Conservation (phyloP, 352 stramenopile genomes). For the Paralagenidium karlingii region DNA sequence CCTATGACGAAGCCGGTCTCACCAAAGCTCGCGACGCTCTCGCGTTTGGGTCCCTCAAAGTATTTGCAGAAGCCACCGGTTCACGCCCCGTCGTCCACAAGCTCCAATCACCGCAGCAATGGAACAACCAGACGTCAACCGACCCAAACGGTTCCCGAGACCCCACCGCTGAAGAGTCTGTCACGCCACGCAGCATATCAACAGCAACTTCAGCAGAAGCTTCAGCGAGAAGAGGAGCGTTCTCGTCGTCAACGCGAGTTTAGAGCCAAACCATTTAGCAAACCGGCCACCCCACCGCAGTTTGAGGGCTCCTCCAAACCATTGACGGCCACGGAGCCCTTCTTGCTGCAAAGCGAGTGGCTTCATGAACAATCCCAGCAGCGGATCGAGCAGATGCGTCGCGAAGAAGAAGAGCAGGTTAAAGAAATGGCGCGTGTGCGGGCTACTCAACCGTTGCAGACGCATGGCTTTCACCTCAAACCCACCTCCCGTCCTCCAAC, state of each 20-base stretch:
- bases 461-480: slow-evolving; percentile 10
- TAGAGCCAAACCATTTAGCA: slow-evolving; percentile 51
- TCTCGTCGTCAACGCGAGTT: slow-evolving; percentile 44
- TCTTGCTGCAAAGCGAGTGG: slow-evolving; percentile 36
- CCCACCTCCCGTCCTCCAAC: slow-evolving; percentile 25
- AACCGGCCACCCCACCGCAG: slow-evolving; percentile 30
- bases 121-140: not conserved
- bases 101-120: not conserved
- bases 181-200: slow-evolving; percentile 61
- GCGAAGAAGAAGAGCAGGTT: slow-evolving; percentile 36
- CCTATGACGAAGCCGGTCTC: slow-evolving; percentile 25
- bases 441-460: slow-evolving; percentile 13
- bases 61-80: too few relatives aligned
- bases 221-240: slow-evolving; percentile 44
- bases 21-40: slow-evolving; percentile 28
- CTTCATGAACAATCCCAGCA: slow-evolving; percentile 44
- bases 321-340: slow-evolving; percentile 53
- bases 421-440: slow-evolving; percentile 31
- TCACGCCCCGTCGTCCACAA: too few relatives aligned
- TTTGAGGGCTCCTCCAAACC: slow-evolving; percentile 66
- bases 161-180: slow-evolving; percentile 55
- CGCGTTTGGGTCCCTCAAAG: too few relatives aligned
- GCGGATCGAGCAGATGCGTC: slow-evolving; percentile 34
- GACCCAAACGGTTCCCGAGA: slow-evolving; percentile 37
- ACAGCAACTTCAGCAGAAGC: slow-evolving; percentile 42